Base-by-base conservation (phyloP, 2,329 filamentous ascomycete species). In the Dactylonectria estremocensis region DNA sequence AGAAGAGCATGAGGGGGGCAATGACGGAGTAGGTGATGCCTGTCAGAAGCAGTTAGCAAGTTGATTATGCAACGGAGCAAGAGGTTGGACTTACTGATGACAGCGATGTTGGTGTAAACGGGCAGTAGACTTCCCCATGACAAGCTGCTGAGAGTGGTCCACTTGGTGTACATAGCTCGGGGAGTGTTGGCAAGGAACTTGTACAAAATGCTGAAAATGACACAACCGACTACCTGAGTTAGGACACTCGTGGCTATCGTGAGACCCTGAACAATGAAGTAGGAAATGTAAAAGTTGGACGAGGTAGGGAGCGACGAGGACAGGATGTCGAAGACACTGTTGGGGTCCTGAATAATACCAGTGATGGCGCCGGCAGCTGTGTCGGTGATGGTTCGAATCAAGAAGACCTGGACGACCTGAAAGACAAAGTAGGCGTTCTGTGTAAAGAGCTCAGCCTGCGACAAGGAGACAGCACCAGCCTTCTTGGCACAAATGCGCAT, bases 351-450 rank as follows among this genome's bases (percentile, higher is more conserved):
- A 20, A 89, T 85, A 59, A 97, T 91, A 49, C 90, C 76, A 14
- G 87, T 82, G 13, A 90, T 87, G 1, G 93, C 89, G 6, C 91
- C 87, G 7, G 93, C 89, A 10, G 95, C 95, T 2, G 94, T 91
- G 43, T 94, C 95, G 7, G 93, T 87, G 18, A 98, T 72, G 0
- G 95, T 97, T 7, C 93, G 91, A 45, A 98, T 90, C 58, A 98
- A 83, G 84, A 98, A 98, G 40, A 97, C 93, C 80, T 98, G 95
- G n/a, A 97, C 85, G 50, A 98, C 89, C 80, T 96, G 93, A 84
- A 97, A 97, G 68, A 88, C 89, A 76, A 97, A 99, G 86, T 97
- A 98, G 75, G 91, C 92, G 78, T 96, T 97, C 79, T 98, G 94
- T 0, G 94, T 95, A 69, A 93, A 95, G 11, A 98, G 85, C 82